Evolutionary conservation across 2,329 filamentous ascomycete genomes (phyloP), one percentile per base, ranked within the genome.

Genomic region (Epichloe amarillans): DNA sequence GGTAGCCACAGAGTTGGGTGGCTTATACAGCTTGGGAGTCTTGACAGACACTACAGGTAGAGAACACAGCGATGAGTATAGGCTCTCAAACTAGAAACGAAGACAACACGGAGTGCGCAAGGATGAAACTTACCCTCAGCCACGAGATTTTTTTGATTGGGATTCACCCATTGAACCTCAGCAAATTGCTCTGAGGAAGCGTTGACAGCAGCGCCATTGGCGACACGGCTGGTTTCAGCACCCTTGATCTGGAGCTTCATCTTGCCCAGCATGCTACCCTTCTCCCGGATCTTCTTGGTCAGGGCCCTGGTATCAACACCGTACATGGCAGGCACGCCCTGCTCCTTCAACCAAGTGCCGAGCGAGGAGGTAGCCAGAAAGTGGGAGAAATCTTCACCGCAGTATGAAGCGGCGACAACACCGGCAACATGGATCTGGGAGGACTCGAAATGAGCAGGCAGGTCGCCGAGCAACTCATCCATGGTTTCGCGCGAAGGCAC

Each of bases 211-310:
- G 70, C 50, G 53, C 60, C 57, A 44, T 71, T 67, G 46, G 69
- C 65, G 56, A 35, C 49, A 51, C 74, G 74, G 55, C 75, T 73
- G 57, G 67, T 62, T 40, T 74, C 57, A 52, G 64, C 44, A 14
- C 5, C 58, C 50, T 70, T 59, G 58, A 83, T 61, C 68, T 89
- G 79, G 52, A 90, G 77, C 56, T 93, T 76, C 77, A 98, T 80
- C 58, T 88, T 86, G 54, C 91, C 93, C 47, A 97, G 82, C 88
- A 97, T 95, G 74, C 89, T 95, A 64, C 93, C 93, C 69, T 95
- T 83, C 62, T 95, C 79, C 60, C 93, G 81, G 60, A 98, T 95
- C 64, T 84, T 85, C 77, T 97, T 96, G 48, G 93, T 98, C 66
- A 98, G 72, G 51, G 87, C 84, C 65, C 93, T 79, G 43, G 93